phyloP scores from a whole-genome alignment of 2,329 filamentous ascomycete species.

The Reticulascus tulasneorum region DNA sequence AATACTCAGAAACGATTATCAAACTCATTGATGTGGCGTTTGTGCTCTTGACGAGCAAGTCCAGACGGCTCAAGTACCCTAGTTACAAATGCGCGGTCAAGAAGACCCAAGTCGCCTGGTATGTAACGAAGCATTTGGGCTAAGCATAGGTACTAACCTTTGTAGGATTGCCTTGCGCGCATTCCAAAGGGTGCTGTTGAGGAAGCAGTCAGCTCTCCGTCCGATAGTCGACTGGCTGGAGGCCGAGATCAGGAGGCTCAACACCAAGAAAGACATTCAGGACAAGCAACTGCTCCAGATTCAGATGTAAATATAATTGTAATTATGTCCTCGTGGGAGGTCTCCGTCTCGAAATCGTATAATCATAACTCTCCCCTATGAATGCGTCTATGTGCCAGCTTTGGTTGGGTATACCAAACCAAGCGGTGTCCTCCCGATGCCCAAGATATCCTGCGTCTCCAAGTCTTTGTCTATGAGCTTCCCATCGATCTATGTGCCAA shows the following conservation, averaged over 20 bases:
- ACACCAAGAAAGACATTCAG: conserved; percentile 4
- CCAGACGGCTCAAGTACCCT: conserved; percentile 39
- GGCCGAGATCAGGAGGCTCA: conserved; percentile 4
- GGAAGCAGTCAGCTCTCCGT: conserved; percentile 9
- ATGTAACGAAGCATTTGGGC: conserved; percentile 25
- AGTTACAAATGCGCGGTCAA: conserved; percentile 57
- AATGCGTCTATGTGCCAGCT: too few relatives aligned
- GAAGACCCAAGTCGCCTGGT: conserved; percentile 59
- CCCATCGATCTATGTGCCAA: conserved; percentile 31
- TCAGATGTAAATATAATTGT: too few relatives aligned
- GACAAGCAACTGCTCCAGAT: neutral
- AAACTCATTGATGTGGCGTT: conserved; percentile 63
- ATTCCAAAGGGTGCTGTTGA: conserved; percentile 1
- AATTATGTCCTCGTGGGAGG: too few relatives aligned
- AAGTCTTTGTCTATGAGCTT: neutral
- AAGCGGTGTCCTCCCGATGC: too few relatives aligned
- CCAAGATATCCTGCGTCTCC: neutral
- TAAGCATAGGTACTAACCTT: neutral
- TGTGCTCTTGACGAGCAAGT: conserved; percentile 56
- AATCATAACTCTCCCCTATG: too few relatives aligned
- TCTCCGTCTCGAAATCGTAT: too few relatives aligned
- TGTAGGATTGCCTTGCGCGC: conserved; percentile 11
- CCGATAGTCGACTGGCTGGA: conserved; percentile 8
- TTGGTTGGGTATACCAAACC: too few relatives aligned
- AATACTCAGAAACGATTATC: conserved; percentile 53